Evolutionary conservation across 345 rosid species (phyloP).

Genomic region (Rhodamnia rubescens): DNA sequence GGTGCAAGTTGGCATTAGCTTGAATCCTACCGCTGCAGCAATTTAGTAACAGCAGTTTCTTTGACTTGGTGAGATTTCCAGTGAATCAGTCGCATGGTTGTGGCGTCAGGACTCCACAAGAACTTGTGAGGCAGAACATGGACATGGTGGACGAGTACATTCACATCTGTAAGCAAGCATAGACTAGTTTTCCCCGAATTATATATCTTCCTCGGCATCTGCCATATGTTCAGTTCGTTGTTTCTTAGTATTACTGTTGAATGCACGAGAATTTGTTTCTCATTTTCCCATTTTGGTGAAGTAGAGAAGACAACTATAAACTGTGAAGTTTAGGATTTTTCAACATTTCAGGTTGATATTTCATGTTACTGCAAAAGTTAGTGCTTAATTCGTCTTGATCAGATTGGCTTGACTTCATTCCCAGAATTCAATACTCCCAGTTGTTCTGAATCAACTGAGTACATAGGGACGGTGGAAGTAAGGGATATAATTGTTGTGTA

Average conservation of each 20-base stretch:
- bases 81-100: slow-evolving; percentile 31
- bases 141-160: slow-evolving; percentile 34
- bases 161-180: slow-evolving; percentile 28
- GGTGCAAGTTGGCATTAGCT: neutral
- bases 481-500: neutral
- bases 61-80: slow-evolving; percentile 39
- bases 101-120: slow-evolving; percentile 40
- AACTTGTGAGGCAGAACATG: slow-evolving; percentile 33
- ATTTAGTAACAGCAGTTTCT: slow-evolving; percentile 14
- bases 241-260: neutral
- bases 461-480: neutral
- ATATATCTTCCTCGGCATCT: slow-evolving; percentile 6
- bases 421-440: neutral
- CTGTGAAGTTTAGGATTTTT: neutral
- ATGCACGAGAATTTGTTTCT: neutral
- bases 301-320: neutral
- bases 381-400: neutral
- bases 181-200: slow-evolving; percentile 10
- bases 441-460: neutral
- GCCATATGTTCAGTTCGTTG: neutral
- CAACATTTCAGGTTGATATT: neutral
- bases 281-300: neutral
- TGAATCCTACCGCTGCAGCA: slow-evolving; percentile 37
- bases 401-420: neutral
- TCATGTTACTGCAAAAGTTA: neutral